phyloP scores from a whole-genome alignment of 371 early-diverging fungal genomes.

The Lichtheimia hyalospora region DNA sequence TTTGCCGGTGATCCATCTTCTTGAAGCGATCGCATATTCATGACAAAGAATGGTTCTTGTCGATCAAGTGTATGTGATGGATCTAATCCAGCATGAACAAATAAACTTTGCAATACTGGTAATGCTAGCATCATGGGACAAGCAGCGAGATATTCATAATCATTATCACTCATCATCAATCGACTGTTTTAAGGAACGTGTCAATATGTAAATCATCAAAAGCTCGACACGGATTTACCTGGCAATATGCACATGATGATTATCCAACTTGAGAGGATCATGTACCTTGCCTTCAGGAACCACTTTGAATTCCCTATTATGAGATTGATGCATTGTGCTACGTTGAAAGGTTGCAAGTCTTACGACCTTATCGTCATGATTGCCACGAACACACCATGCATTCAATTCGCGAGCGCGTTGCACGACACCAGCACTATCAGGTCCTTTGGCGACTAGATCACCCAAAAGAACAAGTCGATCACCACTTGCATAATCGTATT shows the following conservation, averaged over 20 bases:
- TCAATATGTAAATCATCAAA: no score
- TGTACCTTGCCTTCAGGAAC: slow-evolving; percentile 39
- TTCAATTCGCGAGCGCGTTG: slow-evolving; percentile 50
- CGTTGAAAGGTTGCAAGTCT: slow-evolving; percentile 52
- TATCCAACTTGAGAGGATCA: slow-evolving; percentile 37
- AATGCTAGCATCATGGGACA: slow-evolving; percentile 64
- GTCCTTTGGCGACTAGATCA: slow-evolving; percentile 71
- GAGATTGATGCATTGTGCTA: background rate
- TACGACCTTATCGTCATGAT: slow-evolving; percentile 74
- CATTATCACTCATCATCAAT: slow-evolving; percentile 35
- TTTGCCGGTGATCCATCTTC: slow-evolving; percentile 30
- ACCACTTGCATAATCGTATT: slow-evolving; percentile 27
- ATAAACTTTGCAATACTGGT: slow-evolving; percentile 52
- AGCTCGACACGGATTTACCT: no score
- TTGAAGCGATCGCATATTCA: slow-evolving; percentile 62
- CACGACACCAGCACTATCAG: slow-evolving; percentile 62
- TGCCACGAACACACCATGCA: slow-evolving; percentile 70
- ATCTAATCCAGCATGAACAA: slow-evolving; percentile 72
- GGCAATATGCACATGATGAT: slow-evolving; percentile 43
- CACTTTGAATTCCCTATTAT: background rate
- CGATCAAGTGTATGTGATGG: slow-evolving; percentile 32
- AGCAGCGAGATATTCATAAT: slow-evolving; percentile 53
- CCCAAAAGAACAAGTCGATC: slow-evolving; percentile 70
- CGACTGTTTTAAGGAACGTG: background rate
- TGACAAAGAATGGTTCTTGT: slow-evolving; percentile 54